These are phyloP conservation scores for Candida sphagnicola DNA, from an alignment of 805 yeast genomes.

Conservation along the genomic window DNA sequence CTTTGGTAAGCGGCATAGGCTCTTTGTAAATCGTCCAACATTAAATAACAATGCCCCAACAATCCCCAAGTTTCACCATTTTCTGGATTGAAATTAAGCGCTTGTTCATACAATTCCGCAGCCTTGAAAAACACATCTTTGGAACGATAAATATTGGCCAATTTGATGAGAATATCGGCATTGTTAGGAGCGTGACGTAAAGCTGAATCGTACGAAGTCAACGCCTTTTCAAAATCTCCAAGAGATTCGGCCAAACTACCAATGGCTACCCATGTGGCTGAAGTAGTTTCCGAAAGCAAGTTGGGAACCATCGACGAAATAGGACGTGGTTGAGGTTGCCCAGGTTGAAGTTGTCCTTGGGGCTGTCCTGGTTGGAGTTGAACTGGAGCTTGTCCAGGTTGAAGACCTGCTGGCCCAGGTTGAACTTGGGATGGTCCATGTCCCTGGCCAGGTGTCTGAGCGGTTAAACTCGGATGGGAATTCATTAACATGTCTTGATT, in stretches of 20 bases:
- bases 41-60: constrained; percentile 91
- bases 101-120: constrained; percentile 88
- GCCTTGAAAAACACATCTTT: constrained; percentile 91
- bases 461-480: neutral
- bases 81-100: constrained; percentile 74
- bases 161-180: constrained; percentile 75
- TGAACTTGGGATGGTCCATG: too few relatives aligned
- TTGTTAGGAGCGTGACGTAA: constrained; percentile 82
- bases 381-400: neutral
- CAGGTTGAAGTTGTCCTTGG: constrained; percentile 1
- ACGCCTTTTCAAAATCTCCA: constrained; percentile 86
- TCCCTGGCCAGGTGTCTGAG: neutral
- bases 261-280: constrained; percentile 84
- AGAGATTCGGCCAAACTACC: constrained; percentile 87
- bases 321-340: constrained; percentile 1
- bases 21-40: constrained; percentile 93
- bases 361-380: constrained; percentile 3
- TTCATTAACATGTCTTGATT: neutral
- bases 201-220: constrained; percentile 83
- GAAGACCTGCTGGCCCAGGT: neutral
- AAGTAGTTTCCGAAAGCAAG: constrained; percentile 49
- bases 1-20: constrained; percentile 97
- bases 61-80: constrained; percentile 98
- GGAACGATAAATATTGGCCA: constrained; percentile 85
- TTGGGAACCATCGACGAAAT: constrained; percentile 8